Evolutionary conservation across 345 rosid species (phyloP).

Genomic region (Reutealis trisperma): DNA sequence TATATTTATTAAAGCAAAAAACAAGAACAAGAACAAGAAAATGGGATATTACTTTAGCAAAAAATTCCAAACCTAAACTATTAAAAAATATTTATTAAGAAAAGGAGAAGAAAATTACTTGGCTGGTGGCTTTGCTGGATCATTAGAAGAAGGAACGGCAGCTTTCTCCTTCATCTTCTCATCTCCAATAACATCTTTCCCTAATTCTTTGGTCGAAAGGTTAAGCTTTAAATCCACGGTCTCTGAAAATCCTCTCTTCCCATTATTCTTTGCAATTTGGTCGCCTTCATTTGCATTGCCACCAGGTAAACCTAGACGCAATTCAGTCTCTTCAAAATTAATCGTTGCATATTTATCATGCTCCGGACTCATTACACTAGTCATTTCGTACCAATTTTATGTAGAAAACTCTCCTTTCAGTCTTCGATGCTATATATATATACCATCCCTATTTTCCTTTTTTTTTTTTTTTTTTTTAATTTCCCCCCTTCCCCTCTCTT

Average conservation of each 20-base stretch:
- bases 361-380: conserved; percentile 20
- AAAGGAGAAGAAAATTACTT: conserved; percentile 11
- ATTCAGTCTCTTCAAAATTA: conserved; percentile 86
- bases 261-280: conserved; percentile 2
- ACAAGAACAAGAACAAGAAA: too few relatives aligned
- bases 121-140: conserved; percentile 33
- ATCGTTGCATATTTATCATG: conserved; percentile 44
- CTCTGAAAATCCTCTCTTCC: conserved; percentile 36
- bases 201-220: conserved; percentile 9
- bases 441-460: background rate
- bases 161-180: conserved; percentile 37
- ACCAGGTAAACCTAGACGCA: conserved; percentile 56
- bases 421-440: background rate
- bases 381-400: background rate
- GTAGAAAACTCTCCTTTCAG: background rate
- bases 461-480: background rate
- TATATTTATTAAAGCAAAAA: background rate
- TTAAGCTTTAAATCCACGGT: conserved; percentile 36
- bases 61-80: background rate
- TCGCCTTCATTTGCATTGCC: conserved; percentile 5
- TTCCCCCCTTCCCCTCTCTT: conserved; percentile 3
- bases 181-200: background rate
- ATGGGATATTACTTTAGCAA: too few relatives aligned
- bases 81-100: background rate
- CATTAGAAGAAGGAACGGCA: conserved; percentile 9